Conservation (phyloP, 2,329 filamentous ascomycete genomes). For the Fusarium bactridioides region DNA sequence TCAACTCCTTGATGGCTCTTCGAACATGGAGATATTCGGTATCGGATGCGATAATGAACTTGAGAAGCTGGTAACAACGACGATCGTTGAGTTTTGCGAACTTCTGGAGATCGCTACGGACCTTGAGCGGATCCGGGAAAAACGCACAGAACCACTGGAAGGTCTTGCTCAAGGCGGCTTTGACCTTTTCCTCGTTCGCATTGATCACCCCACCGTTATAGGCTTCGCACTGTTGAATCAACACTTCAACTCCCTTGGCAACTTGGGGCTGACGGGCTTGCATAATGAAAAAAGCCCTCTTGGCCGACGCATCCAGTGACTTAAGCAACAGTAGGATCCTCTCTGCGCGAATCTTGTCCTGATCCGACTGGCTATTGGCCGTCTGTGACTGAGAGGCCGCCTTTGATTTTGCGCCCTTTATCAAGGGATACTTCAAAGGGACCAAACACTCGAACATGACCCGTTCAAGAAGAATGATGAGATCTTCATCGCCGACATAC, state of each 20-base stretch:
- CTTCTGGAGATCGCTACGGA: slow-evolving; percentile 81
- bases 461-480: slow-evolving; percentile 84
- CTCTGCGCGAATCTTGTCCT: slow-evolving; percentile 81
- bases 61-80: slow-evolving; percentile 86
- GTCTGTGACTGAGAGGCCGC: slow-evolving; percentile 62
- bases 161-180: slow-evolving; percentile 74
- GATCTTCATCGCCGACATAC: slow-evolving; percentile 88
- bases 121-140: slow-evolving; percentile 77
- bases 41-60: slow-evolving; percentile 83
- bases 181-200: slow-evolving; percentile 73
- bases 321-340: slow-evolving; percentile 84
- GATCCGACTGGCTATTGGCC: slow-evolving; percentile 63
- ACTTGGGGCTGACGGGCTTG: slow-evolving; percentile 80
- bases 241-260: slow-evolving; percentile 76
- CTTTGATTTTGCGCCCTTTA: slow-evolving; percentile 66
- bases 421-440: slow-evolving; percentile 84
- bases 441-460: slow-evolving; percentile 88
- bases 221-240: slow-evolving; percentile 83
- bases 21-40: slow-evolving; percentile 92
- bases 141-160: slow-evolving; percentile 77
- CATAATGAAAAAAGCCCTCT: slow-evolving; percentile 87
- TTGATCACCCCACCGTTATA: slow-evolving; percentile 89
- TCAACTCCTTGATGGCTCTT: slow-evolving; percentile 88
- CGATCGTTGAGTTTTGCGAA: slow-evolving; percentile 93
- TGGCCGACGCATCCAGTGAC: slow-evolving; percentile 78